These are phyloP conservation scores for Candida easanensis DNA, from an alignment of 805 yeast species.

Conservation along the genomic window DNA sequence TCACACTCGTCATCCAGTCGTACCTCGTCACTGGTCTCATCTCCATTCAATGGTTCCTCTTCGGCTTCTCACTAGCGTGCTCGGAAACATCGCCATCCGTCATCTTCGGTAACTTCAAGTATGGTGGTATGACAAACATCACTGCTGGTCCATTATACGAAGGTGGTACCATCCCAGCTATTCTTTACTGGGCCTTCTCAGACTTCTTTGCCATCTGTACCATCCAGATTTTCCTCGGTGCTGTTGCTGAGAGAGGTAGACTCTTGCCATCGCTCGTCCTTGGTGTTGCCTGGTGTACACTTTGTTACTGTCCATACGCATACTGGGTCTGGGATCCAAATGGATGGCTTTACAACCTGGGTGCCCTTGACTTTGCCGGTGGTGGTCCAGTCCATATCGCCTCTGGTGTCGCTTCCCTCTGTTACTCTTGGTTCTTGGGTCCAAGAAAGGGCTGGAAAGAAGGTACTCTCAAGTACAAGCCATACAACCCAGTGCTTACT, in stretches of 20 bases:
- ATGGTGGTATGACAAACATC: conserved; percentile 75
- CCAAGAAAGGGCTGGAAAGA: conserved; percentile 53
- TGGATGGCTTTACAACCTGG: conserved; percentile 92
- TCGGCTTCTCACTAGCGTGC: conserved; percentile 93
- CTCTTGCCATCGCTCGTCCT: conserved; percentile 79
- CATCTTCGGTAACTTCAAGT: conserved; percentile 76
- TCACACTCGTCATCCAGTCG: conserved; percentile 78
- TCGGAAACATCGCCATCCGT: conserved; percentile 65
- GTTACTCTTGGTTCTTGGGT: conserved; percentile 73
- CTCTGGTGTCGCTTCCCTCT: conserved; percentile 89
- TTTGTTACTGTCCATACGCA: conserved; percentile 90
- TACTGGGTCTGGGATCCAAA: conserved; percentile 93
- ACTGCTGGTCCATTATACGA: conserved; percentile 72
- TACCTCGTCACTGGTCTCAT: conserved; percentile 69
- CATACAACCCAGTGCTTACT: conserved; percentile 88
- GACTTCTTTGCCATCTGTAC: conserved; percentile 90
- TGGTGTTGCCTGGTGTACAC: conserved; percentile 79
- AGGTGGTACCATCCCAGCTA: conserved; percentile 48
- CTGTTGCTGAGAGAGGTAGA: conserved; percentile 89
- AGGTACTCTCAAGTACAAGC: conserved; percentile 57
- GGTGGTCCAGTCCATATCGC: conserved; percentile 97
- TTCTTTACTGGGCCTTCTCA: conserved; percentile 70
- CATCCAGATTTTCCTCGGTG: conserved; percentile 85
- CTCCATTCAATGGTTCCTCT: conserved; percentile 88
- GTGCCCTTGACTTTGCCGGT: conserved; percentile 97